A percentile compares a stretch with the other conserved stretches of the same genome.
Evolutionary conservation across 1,139 yeast species (phyloP).

Genomic region (Spathaspora sp.): DNA sequence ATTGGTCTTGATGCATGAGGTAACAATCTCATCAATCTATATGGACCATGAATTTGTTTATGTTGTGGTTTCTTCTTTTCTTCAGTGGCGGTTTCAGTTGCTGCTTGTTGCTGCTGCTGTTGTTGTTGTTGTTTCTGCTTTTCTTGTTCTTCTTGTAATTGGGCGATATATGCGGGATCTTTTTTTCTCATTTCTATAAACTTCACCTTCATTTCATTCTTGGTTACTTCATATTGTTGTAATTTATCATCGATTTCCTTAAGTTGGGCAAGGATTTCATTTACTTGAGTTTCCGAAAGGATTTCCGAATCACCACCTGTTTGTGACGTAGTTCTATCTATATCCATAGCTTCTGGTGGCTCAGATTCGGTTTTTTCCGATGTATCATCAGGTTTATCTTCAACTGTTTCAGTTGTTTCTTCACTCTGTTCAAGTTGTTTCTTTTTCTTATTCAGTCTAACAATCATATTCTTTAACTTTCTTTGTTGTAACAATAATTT

Average conservation of each 20-base stretch:
- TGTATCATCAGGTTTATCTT: too few relatives aligned
- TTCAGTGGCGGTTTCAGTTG: constrained; percentile 15
- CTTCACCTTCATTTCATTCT: constrained; percentile 34
- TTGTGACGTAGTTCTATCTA: constrained; percentile 1
- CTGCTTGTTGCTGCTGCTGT: constrained; percentile 10
- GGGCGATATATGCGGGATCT: constrained; percentile 12
- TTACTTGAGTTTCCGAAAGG: constrained; percentile 33
- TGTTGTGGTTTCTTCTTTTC: constrained; percentile 34
- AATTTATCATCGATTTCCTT: constrained; percentile 38
- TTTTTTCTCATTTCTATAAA: constrained; percentile 22
- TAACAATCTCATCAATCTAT: constrained; percentile 78
- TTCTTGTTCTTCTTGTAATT: constrained; percentile 13
- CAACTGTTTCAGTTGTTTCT: not conserved
- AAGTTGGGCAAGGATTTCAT: constrained; percentile 33
- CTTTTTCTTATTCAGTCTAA: constrained; percentile 44
- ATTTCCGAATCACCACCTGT: constrained; percentile 23
- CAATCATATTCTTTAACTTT: constrained; percentile 42
- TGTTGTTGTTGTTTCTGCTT: constrained; percentile 10
- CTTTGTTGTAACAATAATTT: constrained; percentile 46
- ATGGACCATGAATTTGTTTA: constrained; percentile 72
- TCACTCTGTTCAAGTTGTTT: constrained; percentile 19
- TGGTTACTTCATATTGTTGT: constrained; percentile 38
- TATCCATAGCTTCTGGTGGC: constrained; percentile 2
- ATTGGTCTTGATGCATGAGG: constrained; percentile 86
- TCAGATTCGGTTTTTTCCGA: constrained; percentile 5